Evolutionary conservation across 345 rosid species (phyloP), one percentile per base, ranked within the genome.

Genomic region (Boechera stricta): DNA sequence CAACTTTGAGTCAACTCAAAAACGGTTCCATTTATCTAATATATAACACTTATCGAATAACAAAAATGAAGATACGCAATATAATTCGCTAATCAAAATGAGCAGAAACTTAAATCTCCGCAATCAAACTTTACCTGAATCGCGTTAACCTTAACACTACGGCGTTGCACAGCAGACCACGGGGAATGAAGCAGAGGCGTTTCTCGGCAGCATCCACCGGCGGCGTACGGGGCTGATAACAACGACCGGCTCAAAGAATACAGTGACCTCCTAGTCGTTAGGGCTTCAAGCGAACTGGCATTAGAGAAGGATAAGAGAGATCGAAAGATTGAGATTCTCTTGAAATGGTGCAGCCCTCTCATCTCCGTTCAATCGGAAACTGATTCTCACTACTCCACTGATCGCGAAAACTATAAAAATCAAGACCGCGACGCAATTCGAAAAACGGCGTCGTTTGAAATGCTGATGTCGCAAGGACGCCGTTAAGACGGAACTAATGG

Each of bases 121-220:
- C 28, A 8, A 9, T 28, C 16, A 10, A 31, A 28, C 8, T 64
- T 58, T 44, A 90, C 98, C 63, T 87, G 88, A 75, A 86, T 86
- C n/a, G 98, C 98, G 67, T 88, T 87, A 64, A 89, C 88, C 74
- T 84, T 92, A 69, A 84, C 87, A 35, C 92, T 94, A 10, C 98
- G 95, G 54, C 76, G 82, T 73, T 89, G 98, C 69, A 65, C 18
- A 31, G 76, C 68, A 47, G 81, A 86, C 93, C 97, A 90, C 4
- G 89, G 92, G 7, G 67, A 84, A 15, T n/a, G 55, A 42, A 79
- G 59, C 59, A 71, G 75, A 61, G 62, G 18, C 4, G 76, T 9
- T 65, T 53, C 75, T 21, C 62, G 47, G 54, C 7, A 48, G 48
- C 11, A 69, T 24, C 32, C 75, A 41, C 64, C 69, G 33, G n/a